Evolutionary conservation across 257 asterid genomes (phyloP), one percentile per base, ranked within the genome.

Genomic region (Capsicum baccatum): DNA sequence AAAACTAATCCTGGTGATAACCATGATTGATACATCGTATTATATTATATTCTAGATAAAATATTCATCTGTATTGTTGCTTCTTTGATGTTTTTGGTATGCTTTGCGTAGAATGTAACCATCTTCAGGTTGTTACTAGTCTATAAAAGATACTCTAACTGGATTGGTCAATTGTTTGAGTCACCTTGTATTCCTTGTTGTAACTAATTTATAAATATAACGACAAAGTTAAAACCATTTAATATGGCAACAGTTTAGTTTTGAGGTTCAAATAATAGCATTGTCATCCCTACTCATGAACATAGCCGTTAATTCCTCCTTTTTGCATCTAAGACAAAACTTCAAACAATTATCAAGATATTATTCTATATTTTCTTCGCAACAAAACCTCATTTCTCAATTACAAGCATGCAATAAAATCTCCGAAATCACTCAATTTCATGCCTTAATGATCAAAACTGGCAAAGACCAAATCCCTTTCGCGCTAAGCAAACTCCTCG

Each of bases 401-500:
- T 42, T 93, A 48, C 91, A 92, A 83, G 89, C 92, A 47, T 93
- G 95, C 89, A 87, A 84, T 8, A 80, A 71, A 71, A 44, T 80
- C 83, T 57, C 87, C 44, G 89, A 89, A 85, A 85, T 92, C 58
- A 80, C 90, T 84, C 93, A 86, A 81, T 68, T 92, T 81, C 97
- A 93, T 84, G 91, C 91, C 19, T 87, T 83, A 26, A 90, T 93
- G 94, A 17, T 90, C 88, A 93, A 92, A 84, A 73, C 86, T 59
- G 94, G 94, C 13, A 88, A 90, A 33, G 92, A 91, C 83, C 84
- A 9, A 16, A 67, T 84, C 55, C 89, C 91, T 58, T 93, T 92
- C 80, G 87, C 93, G 9, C 79, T 90, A 21, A 91, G 95, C 91
- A 93, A 93, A 69, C 91, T 93, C 63, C 93, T 92, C 21, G 97